These are phyloP conservation scores for Erysimum cheiranthoides DNA, from an alignment of 345 rosid species.

Conservation along the genomic window DNA sequence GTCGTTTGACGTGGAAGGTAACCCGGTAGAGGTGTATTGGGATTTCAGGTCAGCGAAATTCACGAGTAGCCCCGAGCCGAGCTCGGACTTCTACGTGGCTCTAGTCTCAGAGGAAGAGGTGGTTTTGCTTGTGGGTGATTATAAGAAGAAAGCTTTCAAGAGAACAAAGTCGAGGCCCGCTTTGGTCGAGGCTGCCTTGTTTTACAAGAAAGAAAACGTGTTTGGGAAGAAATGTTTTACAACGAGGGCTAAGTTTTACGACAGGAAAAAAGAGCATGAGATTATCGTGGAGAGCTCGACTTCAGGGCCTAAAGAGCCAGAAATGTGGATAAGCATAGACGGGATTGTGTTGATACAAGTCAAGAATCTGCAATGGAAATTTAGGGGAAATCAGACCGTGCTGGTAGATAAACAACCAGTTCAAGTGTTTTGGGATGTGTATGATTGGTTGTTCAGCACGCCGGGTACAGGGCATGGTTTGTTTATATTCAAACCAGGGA, in stretches of 20 bases:
- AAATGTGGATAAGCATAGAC: constrained; percentile 95
- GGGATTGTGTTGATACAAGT: constrained; percentile 78
- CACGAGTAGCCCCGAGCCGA: constrained; percentile 76
- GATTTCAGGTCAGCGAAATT: constrained; percentile 88
- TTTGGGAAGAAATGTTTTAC: constrained; percentile 78
- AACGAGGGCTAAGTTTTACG: constrained; percentile 74
- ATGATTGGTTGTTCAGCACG: constrained; percentile 81
- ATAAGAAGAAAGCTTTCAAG: constrained; percentile 85
- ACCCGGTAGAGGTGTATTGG: constrained; percentile 69
- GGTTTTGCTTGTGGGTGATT: constrained; percentile 79
- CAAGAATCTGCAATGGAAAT: constrained; percentile 89
- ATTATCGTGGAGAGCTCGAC: constrained; percentile 80
- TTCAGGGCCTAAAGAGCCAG: constrained; percentile 69
- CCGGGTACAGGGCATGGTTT: constrained; percentile 77
- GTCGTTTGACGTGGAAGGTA: constrained; percentile 65
- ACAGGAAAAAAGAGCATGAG: constrained; percentile 69
- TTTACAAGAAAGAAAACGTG: constrained; percentile 85
- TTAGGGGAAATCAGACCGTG: constrained; percentile 89
- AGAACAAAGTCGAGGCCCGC: constrained; percentile 82
- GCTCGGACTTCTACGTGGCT: constrained; percentile 80
- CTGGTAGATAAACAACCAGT: constrained; percentile 75
- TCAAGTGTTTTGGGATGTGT: constrained; percentile 94
- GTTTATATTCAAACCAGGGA: constrained; percentile 80
- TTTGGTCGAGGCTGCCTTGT: constrained; percentile 61
- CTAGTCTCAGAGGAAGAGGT: constrained; percentile 80